Percentiles rank a stretch among this genome's conserved stretches.
phyloP scores from a whole-genome alignment of 495 filamentous ascomycete species.

The Neurospora hispaniola region DNA sequence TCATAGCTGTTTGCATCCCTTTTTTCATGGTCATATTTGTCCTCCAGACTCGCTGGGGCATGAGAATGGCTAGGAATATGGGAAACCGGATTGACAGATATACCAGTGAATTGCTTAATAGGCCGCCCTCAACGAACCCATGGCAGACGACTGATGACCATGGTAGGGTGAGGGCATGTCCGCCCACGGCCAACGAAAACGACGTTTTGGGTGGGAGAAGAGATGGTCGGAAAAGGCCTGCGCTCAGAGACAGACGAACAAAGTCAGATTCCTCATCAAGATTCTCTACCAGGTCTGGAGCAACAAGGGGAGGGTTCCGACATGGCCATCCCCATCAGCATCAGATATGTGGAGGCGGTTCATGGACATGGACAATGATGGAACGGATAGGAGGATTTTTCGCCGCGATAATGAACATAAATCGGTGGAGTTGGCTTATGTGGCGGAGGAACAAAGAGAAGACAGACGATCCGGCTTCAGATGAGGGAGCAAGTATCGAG shows the following conservation, averaged over 20 bases:
- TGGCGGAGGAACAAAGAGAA: not conserved
- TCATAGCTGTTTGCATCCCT: conserved; percentile 24
- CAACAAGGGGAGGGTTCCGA: not conserved
- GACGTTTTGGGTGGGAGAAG: not conserved
- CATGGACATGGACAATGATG: not conserved
- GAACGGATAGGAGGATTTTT: not conserved
- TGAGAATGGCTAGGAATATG: conserved; percentile 2
- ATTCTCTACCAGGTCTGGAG: not conserved
- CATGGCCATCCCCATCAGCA: not conserved
- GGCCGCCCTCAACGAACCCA: not conserved
- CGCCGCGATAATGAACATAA: not conserved
- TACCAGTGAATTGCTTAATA: not conserved
- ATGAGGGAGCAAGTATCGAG: not conserved
- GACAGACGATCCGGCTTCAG: not conserved
- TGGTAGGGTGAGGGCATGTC: not conserved
- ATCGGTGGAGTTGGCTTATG: not conserved
- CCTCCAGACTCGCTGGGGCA: conserved; percentile 16
- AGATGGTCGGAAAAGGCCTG: not conserved
- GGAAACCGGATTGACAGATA: not conserved
- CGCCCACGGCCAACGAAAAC: not conserved
- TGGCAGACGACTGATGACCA: not conserved
- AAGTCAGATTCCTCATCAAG: not conserved
- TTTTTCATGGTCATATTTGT: conserved; percentile 23
- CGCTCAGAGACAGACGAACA: not conserved
- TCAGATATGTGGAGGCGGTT: not conserved